Evolutionary conservation across 805 yeast species (phyloP).

Genomic region (Komagataella populi): DNA sequence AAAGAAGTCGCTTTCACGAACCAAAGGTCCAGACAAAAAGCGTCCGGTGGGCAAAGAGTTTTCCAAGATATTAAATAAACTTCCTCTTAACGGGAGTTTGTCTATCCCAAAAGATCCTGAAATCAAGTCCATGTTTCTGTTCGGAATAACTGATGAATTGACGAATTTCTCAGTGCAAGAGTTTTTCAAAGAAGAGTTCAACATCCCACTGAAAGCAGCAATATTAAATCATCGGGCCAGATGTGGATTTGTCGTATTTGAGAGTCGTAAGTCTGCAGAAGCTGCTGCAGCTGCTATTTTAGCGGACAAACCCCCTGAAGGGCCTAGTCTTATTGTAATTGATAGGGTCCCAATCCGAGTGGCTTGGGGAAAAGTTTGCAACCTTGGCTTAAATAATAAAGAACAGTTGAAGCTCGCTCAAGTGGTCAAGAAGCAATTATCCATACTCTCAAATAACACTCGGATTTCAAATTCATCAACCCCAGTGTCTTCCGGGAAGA

Average conservation of each 20-base stretch:
- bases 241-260: constrained; percentile 52
- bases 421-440: constrained; percentile 39
- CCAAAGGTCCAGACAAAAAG: background rate
- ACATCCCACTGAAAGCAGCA: constrained; percentile 34
- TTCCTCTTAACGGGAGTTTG: constrained; percentile 61
- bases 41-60: constrained; percentile 25
- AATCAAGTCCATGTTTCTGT: constrained; percentile 53
- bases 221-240: constrained; percentile 42
- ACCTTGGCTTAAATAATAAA: constrained; percentile 24
- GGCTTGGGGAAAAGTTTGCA: constrained; percentile 37
- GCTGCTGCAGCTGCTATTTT: constrained; percentile 16
- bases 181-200: constrained; percentile 23
- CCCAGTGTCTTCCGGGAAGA: background rate
- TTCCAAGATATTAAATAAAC: constrained; percentile 33
- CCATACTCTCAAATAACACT: constrained; percentile 33
- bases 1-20: background rate
- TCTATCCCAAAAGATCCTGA: constrained; percentile 21
- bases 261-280: constrained; percentile 36
- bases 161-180: constrained; percentile 51
- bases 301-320: constrained; percentile 2
- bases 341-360: constrained; percentile 33
- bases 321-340: constrained; percentile 21
- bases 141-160: constrained; percentile 55
- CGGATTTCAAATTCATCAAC: background rate
- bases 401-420: constrained; percentile 34